These are phyloP conservation scores for Sporothrix humicola DNA, from an alignment of 2,329 filamentous ascomycete species.

Conservation along the genomic window DNA sequence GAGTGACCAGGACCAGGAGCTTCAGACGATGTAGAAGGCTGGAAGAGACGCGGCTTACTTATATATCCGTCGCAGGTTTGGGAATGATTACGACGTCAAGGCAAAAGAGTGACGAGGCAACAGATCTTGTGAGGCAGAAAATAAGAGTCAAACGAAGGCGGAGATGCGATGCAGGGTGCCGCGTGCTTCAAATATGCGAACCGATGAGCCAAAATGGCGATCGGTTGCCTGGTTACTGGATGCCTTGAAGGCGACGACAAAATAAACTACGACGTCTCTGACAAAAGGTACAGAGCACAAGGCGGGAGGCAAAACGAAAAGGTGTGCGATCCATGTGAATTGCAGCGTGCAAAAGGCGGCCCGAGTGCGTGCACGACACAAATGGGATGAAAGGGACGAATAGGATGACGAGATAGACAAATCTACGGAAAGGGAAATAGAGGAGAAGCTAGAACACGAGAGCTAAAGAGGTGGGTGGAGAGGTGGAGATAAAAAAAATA, in stretches of 20 bases:
- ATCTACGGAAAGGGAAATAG: background rate
- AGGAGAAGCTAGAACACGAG: slow-evolving; percentile 11
- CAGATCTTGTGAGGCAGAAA: background rate
- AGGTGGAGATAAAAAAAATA: slow-evolving; percentile 6
- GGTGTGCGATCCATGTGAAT: background rate
- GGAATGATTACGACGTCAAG: background rate
- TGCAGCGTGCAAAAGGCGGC: background rate
- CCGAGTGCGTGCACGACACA: background rate
- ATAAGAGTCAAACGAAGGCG: background rate
- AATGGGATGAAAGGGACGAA: background rate
- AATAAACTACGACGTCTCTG: background rate
- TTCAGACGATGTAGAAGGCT: background rate
- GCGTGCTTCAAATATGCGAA: slow-evolving; percentile 28
- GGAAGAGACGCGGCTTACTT: background rate
- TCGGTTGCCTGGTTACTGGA: slow-evolving; percentile 25
- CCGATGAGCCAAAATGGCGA: background rate
- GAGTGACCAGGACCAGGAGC: background rate
- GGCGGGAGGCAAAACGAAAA: too few relatives aligned
- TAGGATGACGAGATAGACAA: background rate
- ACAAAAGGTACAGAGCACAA: too few relatives aligned
- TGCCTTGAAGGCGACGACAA: slow-evolving; percentile 9
- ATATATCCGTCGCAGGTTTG: slow-evolving; percentile 17
- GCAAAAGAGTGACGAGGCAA: background rate
- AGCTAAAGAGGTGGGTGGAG: background rate
- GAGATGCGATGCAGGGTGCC: slow-evolving; percentile 13